phyloP scores from a whole-genome alignment of 306 rosid genomes.

The Arachis stenosperma region DNA sequence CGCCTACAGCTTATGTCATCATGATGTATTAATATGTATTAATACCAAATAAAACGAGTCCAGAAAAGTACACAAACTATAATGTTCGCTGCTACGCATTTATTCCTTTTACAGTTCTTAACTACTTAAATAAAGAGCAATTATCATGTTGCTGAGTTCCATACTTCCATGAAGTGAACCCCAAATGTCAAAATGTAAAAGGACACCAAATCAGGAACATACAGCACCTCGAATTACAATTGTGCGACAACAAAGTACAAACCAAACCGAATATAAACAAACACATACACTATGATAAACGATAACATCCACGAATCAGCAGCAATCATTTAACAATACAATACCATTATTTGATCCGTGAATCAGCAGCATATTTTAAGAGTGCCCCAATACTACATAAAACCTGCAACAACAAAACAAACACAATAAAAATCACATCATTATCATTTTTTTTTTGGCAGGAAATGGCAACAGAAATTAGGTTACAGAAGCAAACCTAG shows the following conservation, averaged over 20 bases:
- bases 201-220: background rate
- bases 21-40: background rate
- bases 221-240: too few relatives aligned
- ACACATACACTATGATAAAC: too few relatives aligned
- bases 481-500: slow-evolving; percentile 21
- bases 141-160: background rate
- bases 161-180: background rate
- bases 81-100: background rate
- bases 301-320: too few relatives aligned
- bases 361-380: too few relatives aligned
- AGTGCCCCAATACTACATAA: background rate
- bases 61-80: background rate
- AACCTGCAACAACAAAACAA: background rate
- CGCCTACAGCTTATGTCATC: background rate
- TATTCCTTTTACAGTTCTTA: too few relatives aligned
- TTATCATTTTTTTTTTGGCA: background rate
- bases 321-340: too few relatives aligned
- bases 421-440: background rate
- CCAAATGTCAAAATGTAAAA: background rate
- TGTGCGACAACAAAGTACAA: too few relatives aligned
- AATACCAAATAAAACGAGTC: background rate
- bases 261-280: too few relatives aligned
- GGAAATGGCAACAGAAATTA: background rate
- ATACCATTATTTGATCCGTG: too few relatives aligned
- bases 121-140: background rate